phyloP scores from a whole-genome alignment of 2,329 filamentous ascomycete genomes.

The Xylogone sp. region DNA sequence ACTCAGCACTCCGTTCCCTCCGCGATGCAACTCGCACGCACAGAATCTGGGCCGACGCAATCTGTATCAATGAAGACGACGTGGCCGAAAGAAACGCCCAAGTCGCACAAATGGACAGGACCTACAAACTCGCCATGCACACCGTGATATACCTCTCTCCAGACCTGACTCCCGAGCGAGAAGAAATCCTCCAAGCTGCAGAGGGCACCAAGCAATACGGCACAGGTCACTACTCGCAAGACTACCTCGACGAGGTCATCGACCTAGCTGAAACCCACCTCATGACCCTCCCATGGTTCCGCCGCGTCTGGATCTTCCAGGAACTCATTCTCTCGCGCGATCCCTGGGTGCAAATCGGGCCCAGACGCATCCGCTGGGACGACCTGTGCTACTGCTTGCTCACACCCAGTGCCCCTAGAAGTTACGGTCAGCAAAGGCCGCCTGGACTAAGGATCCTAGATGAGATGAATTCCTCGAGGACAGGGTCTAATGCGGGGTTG shows the following conservation, averaged over 20 bases:
- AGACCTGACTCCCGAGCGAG: neutral
- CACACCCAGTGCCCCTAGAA: neutral
- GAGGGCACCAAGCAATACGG: neutral
- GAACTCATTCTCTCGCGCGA: slow-evolving; percentile 6
- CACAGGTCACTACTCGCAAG: neutral
- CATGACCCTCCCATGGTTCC: slow-evolving; percentile 3
- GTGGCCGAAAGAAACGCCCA: slow-evolving; percentile 10
- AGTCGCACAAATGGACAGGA: slow-evolving; percentile 9
- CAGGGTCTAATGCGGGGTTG: neutral
- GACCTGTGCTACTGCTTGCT: neutral
- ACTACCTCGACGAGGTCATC: neutral
- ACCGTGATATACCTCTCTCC: neutral
- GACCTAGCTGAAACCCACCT: neutral
- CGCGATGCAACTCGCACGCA: neutral
- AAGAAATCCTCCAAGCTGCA: neutral
- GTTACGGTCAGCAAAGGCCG: neutral
- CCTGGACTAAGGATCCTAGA: neutral
- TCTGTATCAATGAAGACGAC: slow-evolving; percentile 15
- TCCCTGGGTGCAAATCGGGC: slow-evolving; percentile 6
- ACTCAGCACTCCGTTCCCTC: neutral
- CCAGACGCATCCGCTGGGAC: slow-evolving; percentile 1
- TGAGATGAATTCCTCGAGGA: neutral
- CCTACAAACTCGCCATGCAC: neutral
- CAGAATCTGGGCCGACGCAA: slow-evolving; percentile 9
- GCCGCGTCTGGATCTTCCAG: slow-evolving; percentile 8